Conservation (phyloP, 441 rosid species). For the Populus trichocarpa region DNA sequence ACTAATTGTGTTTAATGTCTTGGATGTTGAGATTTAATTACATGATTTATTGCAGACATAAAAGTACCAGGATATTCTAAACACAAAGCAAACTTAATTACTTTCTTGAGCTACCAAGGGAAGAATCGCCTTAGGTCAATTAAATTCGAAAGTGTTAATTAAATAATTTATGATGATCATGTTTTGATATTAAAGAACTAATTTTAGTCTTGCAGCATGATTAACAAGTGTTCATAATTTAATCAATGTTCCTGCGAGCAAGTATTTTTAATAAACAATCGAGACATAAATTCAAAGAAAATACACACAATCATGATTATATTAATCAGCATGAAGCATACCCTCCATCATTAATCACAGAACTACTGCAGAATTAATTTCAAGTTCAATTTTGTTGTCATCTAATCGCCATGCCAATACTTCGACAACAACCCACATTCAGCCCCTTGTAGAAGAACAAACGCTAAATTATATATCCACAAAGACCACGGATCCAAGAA, state of each 20-base stretch:
- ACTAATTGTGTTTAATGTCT: neutral
- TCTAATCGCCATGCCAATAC: neutral
- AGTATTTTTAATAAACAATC: neutral
- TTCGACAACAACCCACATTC: neutral
- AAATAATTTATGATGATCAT: no score
- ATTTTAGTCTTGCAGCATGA: no score
- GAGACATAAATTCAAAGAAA: neutral
- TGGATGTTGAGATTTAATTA: neutral
- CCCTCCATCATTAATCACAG: no score
- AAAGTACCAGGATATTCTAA: neutral
- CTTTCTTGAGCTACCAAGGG: no score
- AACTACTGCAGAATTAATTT: neutral
- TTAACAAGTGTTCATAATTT: neutral
- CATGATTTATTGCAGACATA: neutral
- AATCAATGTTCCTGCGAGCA: neutral
- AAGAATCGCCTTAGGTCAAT: no score
- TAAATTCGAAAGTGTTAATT: no score
- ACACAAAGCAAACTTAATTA: no score
- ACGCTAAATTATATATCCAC: neutral
- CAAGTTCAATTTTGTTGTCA: neutral
- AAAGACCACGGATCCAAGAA: no score
- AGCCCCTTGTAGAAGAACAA: neutral
- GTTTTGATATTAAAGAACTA: no score
- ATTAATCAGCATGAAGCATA: no score
- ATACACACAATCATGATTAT: neutral